Evolutionary conservation across 768 basidiomycete genomes (phyloP), one percentile per base, ranked within the genome.

Genomic region (Leccinum pellstonianum): DNA sequence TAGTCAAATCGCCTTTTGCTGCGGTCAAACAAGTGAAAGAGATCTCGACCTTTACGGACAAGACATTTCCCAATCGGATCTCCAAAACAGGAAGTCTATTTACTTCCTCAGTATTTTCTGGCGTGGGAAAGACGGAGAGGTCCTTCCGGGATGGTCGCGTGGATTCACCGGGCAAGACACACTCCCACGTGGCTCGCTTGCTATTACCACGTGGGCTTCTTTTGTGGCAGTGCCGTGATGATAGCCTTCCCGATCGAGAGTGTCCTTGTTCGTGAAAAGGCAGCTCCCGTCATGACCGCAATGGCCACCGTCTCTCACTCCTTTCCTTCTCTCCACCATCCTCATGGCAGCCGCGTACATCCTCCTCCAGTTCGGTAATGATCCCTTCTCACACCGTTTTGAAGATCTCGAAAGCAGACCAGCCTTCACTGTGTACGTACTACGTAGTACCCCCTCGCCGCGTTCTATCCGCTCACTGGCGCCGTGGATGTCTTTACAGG

Each of bases 391-490:
- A 48, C 81, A 83, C 56, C 74, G 74, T 33, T 90, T 84, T 64
- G 80, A 86, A 68, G 89, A 91, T 70, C 69, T 81, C 10, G 86
- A 89, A 62, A 80, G 81, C 35, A 79, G 83, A 37, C 75, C 77
- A 23, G 90, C 89, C 1, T 91, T 90, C 70, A 82, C 86, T 1
- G 71, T 90, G 89, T 90, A 70, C 62, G 88, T 67, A 58, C 48
- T 17, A 76, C 1, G 12, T 11, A 31, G 31, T 33, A 12, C 31
- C 31, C 11, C 37, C 55, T 10, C 49, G 10, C 52, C 21, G 7
- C 56, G 10, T 48, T 17, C 58, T 43, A 11, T 43, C 14, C 48
- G 17, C 56, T 63, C 58, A 63, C 58, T 19, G 41, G 25, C 43
- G 21, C 31, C 58, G 50, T 7, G n/a, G 23, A 49, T 4, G 1